Evolutionary conservation across 495 filamentous ascomycete species (phyloP), one percentile per base, ranked within the genome.

Genomic region (Stereocaulon alpinum): DNA sequence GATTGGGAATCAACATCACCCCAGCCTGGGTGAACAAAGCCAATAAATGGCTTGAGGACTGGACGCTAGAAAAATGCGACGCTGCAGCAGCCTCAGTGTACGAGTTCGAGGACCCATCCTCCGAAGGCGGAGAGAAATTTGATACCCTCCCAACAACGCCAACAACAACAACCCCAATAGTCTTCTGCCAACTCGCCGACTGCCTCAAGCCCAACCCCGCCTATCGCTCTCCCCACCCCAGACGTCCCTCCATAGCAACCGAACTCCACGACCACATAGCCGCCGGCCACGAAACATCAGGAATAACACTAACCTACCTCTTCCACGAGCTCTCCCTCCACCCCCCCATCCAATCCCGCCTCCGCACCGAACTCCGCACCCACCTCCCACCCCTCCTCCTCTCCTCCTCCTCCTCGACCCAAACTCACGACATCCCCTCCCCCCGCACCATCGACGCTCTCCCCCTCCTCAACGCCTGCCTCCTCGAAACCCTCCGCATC

Each of bases 261-360:
- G 61, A 63, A 59, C 40, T 61, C 20, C 42, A 52, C 7, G 88
- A 91, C 66, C 87, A 91, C 58, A 72, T 88, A 15, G 79, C 84
- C 2, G 88, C 88, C 0, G 88, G 88, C 17, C 87, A 89, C 64
- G 89, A 93, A 67, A 91, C 87, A 0, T 82, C 83, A 17, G 86
- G 83, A 27, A 82, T 91, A 12, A 79, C 81, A 0, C 73, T 94
- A 11, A 87, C 85, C 3, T 94, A 90, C 60, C 64, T 87, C 0
- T 71, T 82, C 32, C 86, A 83, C 75, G 78, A 88, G 61, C 74
- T 93, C 15, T 87, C 83, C 3, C 74, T 71, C 44, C 72, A 80
- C 45, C 73, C 74, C 0, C 63, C 74, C 0, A 65, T 87, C 9
- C 87, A 91, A 66, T 60, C 66, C 4, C 66, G 71, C 22, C 80